phyloP scores from a whole-genome alignment of 2,329 filamentous ascomycete genomes.

The Alternaria panax region DNA sequence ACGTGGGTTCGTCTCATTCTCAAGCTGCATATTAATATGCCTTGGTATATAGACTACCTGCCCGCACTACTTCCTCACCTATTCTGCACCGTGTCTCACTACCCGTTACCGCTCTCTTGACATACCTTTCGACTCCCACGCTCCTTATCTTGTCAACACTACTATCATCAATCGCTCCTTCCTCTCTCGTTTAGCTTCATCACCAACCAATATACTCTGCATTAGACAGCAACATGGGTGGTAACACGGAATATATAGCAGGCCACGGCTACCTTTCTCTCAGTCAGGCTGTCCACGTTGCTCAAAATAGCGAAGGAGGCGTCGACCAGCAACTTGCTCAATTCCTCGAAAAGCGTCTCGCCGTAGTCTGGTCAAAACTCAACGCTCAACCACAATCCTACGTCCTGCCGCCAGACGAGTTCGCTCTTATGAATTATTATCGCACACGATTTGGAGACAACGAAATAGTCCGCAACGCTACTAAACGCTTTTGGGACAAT shows the following conservation, averaged over 20 bases:
- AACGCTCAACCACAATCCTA: conserved; percentile 71
- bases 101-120: conserved; percentile 11
- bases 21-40: conserved; percentile 38
- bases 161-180: conserved; percentile 22
- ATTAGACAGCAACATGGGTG: conserved; percentile 49
- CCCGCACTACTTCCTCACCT: conserved; percentile 30
- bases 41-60: conserved; percentile 39
- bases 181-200: conserved; percentile 37
- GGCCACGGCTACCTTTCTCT: conserved; percentile 59
- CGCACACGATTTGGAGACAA: conserved; percentile 69
- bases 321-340: conserved; percentile 68
- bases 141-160: conserved; percentile 22
- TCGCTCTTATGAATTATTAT: conserved; percentile 87
- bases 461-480: conserved; percentile 59
- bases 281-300: conserved; percentile 75
- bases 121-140: conserved; percentile 14
- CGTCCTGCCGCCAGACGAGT: conserved; percentile 78
- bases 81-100: conserved; percentile 20
- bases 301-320: conserved; percentile 74
- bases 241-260: conserved; percentile 50
- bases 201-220: conserved; percentile 33
- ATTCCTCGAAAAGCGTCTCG: conserved; percentile 67
- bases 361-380: conserved; percentile 72
- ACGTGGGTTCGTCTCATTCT: conserved; percentile 46
- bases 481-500: conserved; percentile 65